Evolutionary conservation across 768 basidiomycete species (phyloP).

Genomic region (Gloeopeniophorella convolvens): DNA sequence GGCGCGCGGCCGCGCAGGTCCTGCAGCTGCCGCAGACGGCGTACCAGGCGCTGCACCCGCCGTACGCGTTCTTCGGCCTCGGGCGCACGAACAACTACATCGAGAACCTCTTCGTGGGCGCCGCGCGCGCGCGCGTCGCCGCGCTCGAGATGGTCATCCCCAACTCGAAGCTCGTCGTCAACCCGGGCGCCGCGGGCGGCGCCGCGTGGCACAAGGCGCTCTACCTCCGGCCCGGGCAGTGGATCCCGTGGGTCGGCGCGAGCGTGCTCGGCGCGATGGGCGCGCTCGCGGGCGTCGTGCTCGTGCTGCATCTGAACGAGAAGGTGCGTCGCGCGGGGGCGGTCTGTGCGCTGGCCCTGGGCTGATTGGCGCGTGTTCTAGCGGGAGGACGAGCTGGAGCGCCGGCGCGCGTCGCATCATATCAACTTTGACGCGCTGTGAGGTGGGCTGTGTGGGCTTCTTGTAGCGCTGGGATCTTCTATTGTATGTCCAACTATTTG

Average conservation of each 20-base stretch:
- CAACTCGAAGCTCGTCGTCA: constrained; percentile 94
- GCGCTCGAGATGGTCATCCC: constrained; percentile 97
- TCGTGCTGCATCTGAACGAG: constrained; percentile 85
- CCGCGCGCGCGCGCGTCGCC: constrained; percentile 80
- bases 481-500: too few species aligned
- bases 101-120: constrained; percentile 95
- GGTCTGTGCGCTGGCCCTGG: constrained; percentile 15
- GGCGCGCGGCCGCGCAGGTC: constrained; percentile 88
- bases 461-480: too few species aligned
- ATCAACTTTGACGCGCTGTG: constrained; percentile 97
- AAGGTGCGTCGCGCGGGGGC: constrained; percentile 51
- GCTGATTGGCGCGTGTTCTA: too few species aligned
- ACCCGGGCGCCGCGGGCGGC: constrained; percentile 55
- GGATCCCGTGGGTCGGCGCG: constrained; percentile 97
- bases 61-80: constrained; percentile 94
- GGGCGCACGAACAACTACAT: constrained; percentile 99
- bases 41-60: constrained; percentile 84
- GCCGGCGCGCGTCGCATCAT: constrained; percentile 83
- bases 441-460: too few species aligned
- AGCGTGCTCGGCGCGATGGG: constrained; percentile 71
- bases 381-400: constrained; percentile 92
- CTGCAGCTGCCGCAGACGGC: constrained; percentile 90
- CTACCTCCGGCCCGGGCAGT: constrained; percentile 89
- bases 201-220: constrained; percentile 81
- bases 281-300: constrained; percentile 73